Base-by-base conservation (phyloP, 2,329 filamentous ascomycete species). In the Venturia nashicola region DNA sequence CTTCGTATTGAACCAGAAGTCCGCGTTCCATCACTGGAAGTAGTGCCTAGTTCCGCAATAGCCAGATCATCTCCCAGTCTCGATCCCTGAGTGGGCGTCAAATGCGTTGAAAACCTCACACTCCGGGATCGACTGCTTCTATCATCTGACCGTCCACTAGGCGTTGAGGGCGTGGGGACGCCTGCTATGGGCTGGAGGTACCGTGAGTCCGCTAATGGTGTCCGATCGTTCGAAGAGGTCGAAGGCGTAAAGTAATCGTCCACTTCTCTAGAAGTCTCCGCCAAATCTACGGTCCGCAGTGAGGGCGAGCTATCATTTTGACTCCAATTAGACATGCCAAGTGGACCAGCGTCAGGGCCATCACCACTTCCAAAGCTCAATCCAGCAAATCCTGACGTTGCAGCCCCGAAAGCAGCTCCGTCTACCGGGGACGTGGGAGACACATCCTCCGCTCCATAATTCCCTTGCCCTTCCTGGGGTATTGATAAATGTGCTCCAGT, bases 11-110 rank as follows among this genome's bases (percentile, higher is more conserved):
- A 68, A 76, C 83, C 71, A 76, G 78, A 73, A 61, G 73, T 73
- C 63, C 86, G 83, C 72, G 85, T 83, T 68, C 82, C 84, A 66
- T 79, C 78, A 66, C 80, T 78, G 65, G 82, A 80, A 59, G 78
- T 74, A 7, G 80, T 73, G 6, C 82, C 83, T 59, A 80, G 79
- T 73, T 93, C 89, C 59, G 87, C 71, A 65, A 80, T 76, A 7
- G 75, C 59, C n/a, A 86, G 74, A 71, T 87, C 81, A 72, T 87
- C 85, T n/a, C 83, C 84, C 42, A 85, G 74, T 39, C 75, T 72
- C 51, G 75, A 73, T 43, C 70, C 69, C 20, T 74, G 73, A 20
- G 51, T 42, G 18, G 63, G 55, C 7, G 32, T 57, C 18, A 40
- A 6, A 27, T 76, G 76, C 8, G 77, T 74, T 54, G 79, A 72